Percentiles rank a stretch among this genome's conserved stretches.
phyloP scores from a whole-genome alignment of 306 rosid genomes.

The Biancaea sappan region DNA sequence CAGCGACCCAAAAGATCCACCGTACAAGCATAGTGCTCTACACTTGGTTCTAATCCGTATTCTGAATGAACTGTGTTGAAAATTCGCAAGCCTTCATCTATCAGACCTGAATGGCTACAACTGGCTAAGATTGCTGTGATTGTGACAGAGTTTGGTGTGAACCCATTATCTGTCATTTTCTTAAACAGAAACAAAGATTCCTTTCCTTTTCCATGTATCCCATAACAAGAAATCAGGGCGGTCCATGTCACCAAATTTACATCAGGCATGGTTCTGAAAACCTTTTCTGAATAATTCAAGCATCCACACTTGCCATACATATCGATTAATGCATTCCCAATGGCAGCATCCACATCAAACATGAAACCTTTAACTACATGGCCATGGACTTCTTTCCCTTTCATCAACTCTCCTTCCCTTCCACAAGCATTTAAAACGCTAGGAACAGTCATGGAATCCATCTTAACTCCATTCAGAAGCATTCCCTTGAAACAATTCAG shows the following conservation, averaged over 20 bases:
- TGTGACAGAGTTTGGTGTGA: conserved; percentile 61
- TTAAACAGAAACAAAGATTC: conserved; percentile 53
- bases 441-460: conserved; percentile 64
- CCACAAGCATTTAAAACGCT: conserved; percentile 66
- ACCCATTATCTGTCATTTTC: conserved; percentile 53
- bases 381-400: conserved; percentile 69
- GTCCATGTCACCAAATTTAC: conserved; percentile 71
- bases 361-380: conserved; percentile 42
- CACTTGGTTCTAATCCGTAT: conserved; percentile 53
- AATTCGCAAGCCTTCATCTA: conserved; percentile 60
- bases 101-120: conserved; percentile 67
- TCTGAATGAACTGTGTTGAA: conserved; percentile 49
- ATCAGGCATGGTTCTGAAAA: conserved; percentile 45
- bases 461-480: conserved; percentile 42
- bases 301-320: conserved; percentile 71
- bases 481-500: conserved; percentile 52
- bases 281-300: conserved; percentile 52
- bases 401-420: conserved; percentile 66
- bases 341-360: conserved; percentile 47
- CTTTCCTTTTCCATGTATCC: conserved; percentile 69
- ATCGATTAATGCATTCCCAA: conserved; percentile 69
- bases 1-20: conserved; percentile 72
- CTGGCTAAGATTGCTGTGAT: conserved; percentile 66
- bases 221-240: conserved; percentile 70
- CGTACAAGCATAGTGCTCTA: conserved; percentile 76